These are phyloP conservation scores for Fusarium brevicatenulatum DNA, from an alignment of 2,329 filamentous ascomycete genomes.

Conservation along the genomic window DNA sequence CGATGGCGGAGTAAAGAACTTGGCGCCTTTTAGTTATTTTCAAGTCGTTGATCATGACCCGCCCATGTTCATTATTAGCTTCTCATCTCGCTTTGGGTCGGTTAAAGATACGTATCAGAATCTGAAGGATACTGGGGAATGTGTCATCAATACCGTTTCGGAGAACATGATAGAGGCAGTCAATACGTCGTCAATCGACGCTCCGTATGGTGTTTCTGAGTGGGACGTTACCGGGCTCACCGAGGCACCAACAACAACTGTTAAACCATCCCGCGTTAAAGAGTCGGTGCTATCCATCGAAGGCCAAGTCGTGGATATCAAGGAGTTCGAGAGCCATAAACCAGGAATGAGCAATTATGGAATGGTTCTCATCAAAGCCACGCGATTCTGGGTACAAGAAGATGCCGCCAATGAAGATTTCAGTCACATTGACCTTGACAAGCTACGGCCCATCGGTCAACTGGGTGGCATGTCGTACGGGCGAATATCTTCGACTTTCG, in stretches of 20 bases:
- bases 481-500: conserved; percentile 73
- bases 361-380: conserved; percentile 82
- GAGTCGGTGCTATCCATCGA: conserved; percentile 89
- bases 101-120: conserved; percentile 86
- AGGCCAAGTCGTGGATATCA: conserved; percentile 78
- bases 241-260: conserved; percentile 71
- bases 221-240: conserved; percentile 85
- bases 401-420: conserved; percentile 84
- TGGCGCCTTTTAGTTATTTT: conserved; percentile 90
- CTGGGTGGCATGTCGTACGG: conserved; percentile 89
- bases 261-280: conserved; percentile 76
- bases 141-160: conserved; percentile 86
- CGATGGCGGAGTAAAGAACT: conserved; percentile 73
- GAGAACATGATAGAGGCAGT: conserved; percentile 89
- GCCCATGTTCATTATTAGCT: conserved; percentile 77
- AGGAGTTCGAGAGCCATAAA: conserved; percentile 79
- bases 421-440: conserved; percentile 77
- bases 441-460: conserved; percentile 81
- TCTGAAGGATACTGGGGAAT: conserved; percentile 76
- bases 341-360: conserved; percentile 80
- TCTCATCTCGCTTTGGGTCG: conserved; percentile 54
- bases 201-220: conserved; percentile 79
- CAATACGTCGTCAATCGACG: conserved; percentile 80
- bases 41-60: conserved; percentile 87
- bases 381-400: conserved; percentile 87